phyloP scores from a whole-genome alignment of 2,329 filamentous ascomycete species.

The Rutstroemia sydowiana region DNA sequence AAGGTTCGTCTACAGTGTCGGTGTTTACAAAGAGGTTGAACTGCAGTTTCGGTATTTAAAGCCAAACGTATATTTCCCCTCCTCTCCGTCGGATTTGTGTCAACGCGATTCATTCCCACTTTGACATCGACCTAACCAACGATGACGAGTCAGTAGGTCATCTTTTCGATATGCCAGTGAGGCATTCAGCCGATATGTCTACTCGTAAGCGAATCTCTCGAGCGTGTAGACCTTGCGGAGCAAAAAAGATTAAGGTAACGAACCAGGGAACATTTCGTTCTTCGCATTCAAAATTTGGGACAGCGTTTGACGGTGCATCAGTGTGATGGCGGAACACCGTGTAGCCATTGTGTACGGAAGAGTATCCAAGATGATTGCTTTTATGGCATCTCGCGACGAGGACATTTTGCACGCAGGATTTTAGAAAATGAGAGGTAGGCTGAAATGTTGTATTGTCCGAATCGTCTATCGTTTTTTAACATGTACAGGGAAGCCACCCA shows the following conservation, averaged over 20 bases:
- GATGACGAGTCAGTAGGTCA: background rate
- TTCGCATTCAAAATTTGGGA: background rate
- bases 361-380: slow-evolving; percentile 17
- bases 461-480: background rate
- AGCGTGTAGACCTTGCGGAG: slow-evolving; percentile 23
- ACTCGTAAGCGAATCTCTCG: slow-evolving; percentile 25
- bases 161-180: background rate
- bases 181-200: background rate
- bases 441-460: no score
- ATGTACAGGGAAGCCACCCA: background rate
- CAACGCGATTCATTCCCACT: background rate
- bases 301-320: slow-evolving; percentile 10
- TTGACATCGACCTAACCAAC: background rate
- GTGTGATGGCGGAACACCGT: slow-evolving; percentile 27
- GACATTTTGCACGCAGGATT: slow-evolving; percentile 2
- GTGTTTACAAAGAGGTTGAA: no score
- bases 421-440: slow-evolving; percentile 16
- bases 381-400: slow-evolving; percentile 26
- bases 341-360: slow-evolving; percentile 21
- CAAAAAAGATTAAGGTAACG: slow-evolving; percentile 27
- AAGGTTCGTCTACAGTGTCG: no score
- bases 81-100: background rate
- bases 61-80: background rate
- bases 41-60: background rate
- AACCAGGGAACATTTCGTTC: slow-evolving; percentile 18